Evolutionary conservation across 306 rosid species (phyloP), one percentile per base, ranked within the genome.

Genomic region (Ziziphus jujuba): DNA sequence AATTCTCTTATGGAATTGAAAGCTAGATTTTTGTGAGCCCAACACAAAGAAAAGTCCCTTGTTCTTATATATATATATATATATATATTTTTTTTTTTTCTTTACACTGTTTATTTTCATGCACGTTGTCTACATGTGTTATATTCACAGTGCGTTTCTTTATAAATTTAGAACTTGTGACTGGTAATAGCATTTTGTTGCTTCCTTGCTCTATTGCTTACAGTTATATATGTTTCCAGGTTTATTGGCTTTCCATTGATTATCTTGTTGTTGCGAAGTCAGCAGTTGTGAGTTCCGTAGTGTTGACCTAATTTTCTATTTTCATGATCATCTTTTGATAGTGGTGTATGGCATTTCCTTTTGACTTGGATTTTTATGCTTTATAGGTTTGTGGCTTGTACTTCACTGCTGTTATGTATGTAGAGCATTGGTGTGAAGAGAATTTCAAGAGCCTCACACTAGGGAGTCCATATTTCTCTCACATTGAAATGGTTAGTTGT

Each of bases 401-500:
- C 87, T 89, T 92, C 81, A 87, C 95, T 54, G 79, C 96, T 23
- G 65, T 89, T 66, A 79, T 92, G 92, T 92, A 87, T 36, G 95
- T 89, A 77, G 98, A 92, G 74, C 84, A 92, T 79, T 92, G 98
- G 98, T 92, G 98, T 36, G 87, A 92, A 81, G 96, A 92, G 77
- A 80, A 84, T 71, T 85, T 89, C 81, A 86, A 75, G 61, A 74
- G 79, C 75, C 74, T 87, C 79, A 84, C 91, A 22, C 23, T 87
- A 65, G 98, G 98, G 45, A 87, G 82, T 69, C 95, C 91, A 15
- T 91, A 92, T 85, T 92, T 92, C 82, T 89, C 98, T 61, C 84
- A 85, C 33, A 61, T 74, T 21, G 92, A 92, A 85, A 81, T 63
- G 86, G 96, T 85, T 69, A 72, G 86, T 69, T 56, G 38, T 54